Evolutionary conservation across 371 early-diverging fungal species (phyloP).

Genomic region (Lichtheimia ramosa): DNA sequence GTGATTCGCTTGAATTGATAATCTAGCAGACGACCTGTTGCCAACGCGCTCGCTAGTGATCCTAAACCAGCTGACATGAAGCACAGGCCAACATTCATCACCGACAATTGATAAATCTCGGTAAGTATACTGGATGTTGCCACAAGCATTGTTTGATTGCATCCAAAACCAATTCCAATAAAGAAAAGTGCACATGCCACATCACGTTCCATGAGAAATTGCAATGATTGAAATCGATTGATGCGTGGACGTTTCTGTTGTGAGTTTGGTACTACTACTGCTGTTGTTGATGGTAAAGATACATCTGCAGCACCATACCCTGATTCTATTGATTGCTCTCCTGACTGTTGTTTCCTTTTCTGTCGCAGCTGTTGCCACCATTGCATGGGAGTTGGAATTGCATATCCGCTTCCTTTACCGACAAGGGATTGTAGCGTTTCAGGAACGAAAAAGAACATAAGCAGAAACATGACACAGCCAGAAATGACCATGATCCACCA

Average conservation of each 20-base stretch:
- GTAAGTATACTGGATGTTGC: constrained; percentile 10
- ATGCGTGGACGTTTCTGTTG: neutral
- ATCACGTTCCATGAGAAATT: constrained; percentile 18
- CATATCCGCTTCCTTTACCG: constrained; percentile 20
- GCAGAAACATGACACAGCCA: constrained; percentile 38
- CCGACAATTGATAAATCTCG: constrained; percentile 12
- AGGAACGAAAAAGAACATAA: constrained; percentile 52
- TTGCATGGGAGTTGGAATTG: constrained; percentile 20
- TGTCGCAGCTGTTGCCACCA: constrained; percentile 16
- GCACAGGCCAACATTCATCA: constrained; percentile 17
- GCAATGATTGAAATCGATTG: constrained; percentile 13
- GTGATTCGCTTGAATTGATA: constrained; percentile 11
- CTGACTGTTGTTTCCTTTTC: constrained; percentile 1
- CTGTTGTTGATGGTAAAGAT: neutral
- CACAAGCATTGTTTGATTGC: constrained; percentile 16
- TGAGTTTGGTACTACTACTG: constrained; percentile 6
- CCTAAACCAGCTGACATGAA: constrained; percentile 17
- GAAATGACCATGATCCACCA: constrained; percentile 54
- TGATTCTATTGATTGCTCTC: neutral
- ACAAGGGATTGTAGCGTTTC: constrained; percentile 57
- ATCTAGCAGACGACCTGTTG: constrained; percentile 18
- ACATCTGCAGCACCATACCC: neutral
- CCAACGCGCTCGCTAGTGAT: constrained; percentile 8
- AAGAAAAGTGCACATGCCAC: constrained; percentile 7
- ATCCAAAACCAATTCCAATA: constrained; percentile 23